phyloP scores from a whole-genome alignment of 768 basidiomycete genomes.

The Serendipita sp. region DNA sequence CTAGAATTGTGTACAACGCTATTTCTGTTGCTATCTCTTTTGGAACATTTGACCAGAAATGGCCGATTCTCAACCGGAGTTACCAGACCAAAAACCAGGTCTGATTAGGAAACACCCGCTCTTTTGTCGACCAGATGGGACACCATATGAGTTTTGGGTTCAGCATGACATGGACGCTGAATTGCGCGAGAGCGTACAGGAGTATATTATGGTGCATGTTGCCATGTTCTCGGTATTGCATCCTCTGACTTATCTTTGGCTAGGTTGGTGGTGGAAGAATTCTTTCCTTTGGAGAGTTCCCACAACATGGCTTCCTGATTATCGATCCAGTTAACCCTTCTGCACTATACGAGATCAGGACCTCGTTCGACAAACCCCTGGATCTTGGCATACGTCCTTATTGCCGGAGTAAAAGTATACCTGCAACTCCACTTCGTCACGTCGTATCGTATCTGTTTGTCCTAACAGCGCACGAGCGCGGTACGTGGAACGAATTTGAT shows the following conservation, averaged over 20 bases:
- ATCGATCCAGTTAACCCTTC: background rate
- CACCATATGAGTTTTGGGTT: background rate
- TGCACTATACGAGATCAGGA: background rate
- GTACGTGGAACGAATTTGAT: background rate
- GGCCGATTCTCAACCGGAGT: too few species aligned
- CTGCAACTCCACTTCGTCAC: background rate
- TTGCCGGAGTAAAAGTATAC: background rate
- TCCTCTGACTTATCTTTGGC: background rate
- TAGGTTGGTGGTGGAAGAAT: background rate
- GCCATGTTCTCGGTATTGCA: background rate
- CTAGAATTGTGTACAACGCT: too few species aligned
- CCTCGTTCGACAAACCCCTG: background rate
- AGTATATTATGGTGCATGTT: background rate
- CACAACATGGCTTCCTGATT: background rate
- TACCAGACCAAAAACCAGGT: too few species aligned
- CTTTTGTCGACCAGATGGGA: background rate
- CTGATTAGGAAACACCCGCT: background rate
- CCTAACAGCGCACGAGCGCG: background rate
- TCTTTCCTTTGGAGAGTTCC: background rate
- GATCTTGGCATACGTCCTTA: background rate
- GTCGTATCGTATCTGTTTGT: background rate
- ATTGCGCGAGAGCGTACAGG: background rate
- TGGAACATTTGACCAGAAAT: too few species aligned
- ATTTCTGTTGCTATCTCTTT: too few species aligned
- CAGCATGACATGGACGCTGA: background rate